phyloP scores from a whole-genome alignment of 2,329 filamentous ascomycete genomes.

The Ophiostoma angusticollis region DNA sequence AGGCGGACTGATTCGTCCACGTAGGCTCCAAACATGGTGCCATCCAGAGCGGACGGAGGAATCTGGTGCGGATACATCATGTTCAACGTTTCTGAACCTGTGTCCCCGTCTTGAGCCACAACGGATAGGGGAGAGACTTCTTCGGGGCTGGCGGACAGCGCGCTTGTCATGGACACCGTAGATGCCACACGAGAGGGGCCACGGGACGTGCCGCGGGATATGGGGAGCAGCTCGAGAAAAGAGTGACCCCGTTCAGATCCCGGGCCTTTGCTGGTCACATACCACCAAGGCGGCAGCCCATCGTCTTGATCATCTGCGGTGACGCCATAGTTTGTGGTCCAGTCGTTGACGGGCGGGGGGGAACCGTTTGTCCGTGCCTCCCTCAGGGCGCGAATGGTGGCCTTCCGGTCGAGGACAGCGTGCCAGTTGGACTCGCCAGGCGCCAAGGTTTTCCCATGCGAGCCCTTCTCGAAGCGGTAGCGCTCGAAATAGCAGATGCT shows the following conservation, averaged over 20 bases:
- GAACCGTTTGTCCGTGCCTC: constrained; percentile 35
- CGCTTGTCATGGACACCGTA: constrained; percentile 26
- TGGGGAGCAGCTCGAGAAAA: constrained; percentile 19
- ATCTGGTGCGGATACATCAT: constrained; percentile 39
- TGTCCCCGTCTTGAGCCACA: constrained; percentile 15
- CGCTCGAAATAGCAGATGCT: constrained; percentile 78
- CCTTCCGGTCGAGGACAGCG: constrained; percentile 45
- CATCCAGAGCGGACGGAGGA: constrained; percentile 52
- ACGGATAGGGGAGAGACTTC: constrained; percentile 19
- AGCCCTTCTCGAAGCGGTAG: constrained; percentile 62
- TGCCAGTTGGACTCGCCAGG: constrained; percentile 49
- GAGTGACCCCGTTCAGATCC: constrained; percentile 1
- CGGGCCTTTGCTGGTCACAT: constrained; percentile 12
- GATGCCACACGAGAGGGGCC: constrained; percentile 36
- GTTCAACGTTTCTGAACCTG: constrained; percentile 39
- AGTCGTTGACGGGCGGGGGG: constrained; percentile 49
- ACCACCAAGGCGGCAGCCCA: constrained; percentile 25
- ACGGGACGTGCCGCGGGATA: constrained; percentile 28
- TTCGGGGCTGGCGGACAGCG: constrained; percentile 20
- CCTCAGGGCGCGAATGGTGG: constrained; percentile 43
- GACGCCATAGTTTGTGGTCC: constrained; percentile 73
- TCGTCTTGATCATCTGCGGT: constrained; percentile 37
- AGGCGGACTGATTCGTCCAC: constrained; percentile 37
- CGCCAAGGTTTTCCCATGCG: constrained; percentile 44
- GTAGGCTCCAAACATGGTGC: constrained; percentile 66